Conservation (phyloP, 495 filamentous ascomycete genomes). For the Pseudevernia furfuracea region DNA sequence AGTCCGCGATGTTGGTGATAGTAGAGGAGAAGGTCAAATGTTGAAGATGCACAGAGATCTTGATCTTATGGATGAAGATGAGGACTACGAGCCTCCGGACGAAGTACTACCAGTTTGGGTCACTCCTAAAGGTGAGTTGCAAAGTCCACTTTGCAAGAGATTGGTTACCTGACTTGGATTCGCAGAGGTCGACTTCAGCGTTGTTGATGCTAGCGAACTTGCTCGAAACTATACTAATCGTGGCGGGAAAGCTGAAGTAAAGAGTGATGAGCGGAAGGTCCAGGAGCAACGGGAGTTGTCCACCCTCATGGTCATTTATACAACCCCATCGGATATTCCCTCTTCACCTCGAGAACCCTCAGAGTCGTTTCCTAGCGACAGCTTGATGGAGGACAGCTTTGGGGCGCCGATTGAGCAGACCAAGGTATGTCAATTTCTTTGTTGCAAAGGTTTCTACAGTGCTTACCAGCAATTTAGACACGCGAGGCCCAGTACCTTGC, state of each 20-base stretch:
- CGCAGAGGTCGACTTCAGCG: conserved; percentile 47
- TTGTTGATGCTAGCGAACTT: conserved; percentile 45
- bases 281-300: conserved; percentile 66
- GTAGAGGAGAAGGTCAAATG: conserved; percentile 69
- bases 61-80: conserved; percentile 60
- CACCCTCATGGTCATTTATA: conserved; percentile 81
- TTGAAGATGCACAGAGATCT: conserved; percentile 64
- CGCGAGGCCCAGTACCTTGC: conserved; percentile 42
- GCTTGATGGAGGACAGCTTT: conserved; percentile 37
- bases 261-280: conserved; percentile 56
- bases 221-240: conserved; percentile 52
- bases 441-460: neutral
- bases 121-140: conserved; percentile 36
- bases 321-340: conserved; percentile 65
- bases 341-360: conserved; percentile 66
- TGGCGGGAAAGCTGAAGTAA: conserved; percentile 51
- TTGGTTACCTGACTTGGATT: conserved; percentile 29
- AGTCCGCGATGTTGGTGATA: conserved; percentile 60
- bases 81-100: conserved; percentile 47
- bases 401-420: conserved; percentile 42
- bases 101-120: conserved; percentile 40
- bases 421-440: conserved; percentile 37
- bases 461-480: conserved; percentile 28
- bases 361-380: conserved; percentile 32
- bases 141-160: neutral